phyloP scores from a whole-genome alignment of 768 basidiomycete genomes.

The Rossbeevera mucosa region DNA sequence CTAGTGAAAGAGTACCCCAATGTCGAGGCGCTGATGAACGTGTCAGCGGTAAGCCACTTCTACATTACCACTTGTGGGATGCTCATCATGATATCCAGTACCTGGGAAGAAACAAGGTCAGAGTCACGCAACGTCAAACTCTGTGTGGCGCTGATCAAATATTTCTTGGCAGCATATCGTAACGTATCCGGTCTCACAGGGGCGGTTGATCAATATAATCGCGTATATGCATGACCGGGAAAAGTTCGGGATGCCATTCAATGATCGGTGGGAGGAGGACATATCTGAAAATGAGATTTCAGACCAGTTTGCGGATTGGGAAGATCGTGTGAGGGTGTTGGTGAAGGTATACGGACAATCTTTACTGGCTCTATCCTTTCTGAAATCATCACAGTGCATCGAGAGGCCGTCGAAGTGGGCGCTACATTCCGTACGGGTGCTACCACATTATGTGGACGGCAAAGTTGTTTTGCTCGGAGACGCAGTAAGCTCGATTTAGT shows the following conservation, averaged over 20 bases:
- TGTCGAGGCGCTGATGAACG: slow-evolving; percentile 18
- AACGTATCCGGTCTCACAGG: slow-evolving; percentile 36
- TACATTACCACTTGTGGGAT: not conserved
- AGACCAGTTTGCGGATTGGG: slow-evolving; percentile 27
- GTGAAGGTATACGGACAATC: slow-evolving; percentile 6
- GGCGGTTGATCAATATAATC: slow-evolving; percentile 34
- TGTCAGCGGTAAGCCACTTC: slow-evolving; percentile 18
- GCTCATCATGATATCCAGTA: slow-evolving; percentile 14
- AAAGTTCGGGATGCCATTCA: slow-evolving; percentile 29
- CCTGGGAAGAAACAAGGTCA: slow-evolving; percentile 20
- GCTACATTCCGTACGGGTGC: slow-evolving; percentile 36
- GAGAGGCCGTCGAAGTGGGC: slow-evolving; percentile 40
- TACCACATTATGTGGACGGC: slow-evolving; percentile 37
- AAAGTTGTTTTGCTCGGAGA: slow-evolving; percentile 47
- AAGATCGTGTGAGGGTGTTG: slow-evolving; percentile 6
- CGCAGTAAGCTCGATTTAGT: slow-evolving; percentile 31
- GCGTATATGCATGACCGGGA: slow-evolving; percentile 25
- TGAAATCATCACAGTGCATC: slow-evolving; percentile 27
- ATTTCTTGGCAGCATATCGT: slow-evolving; percentile 35
- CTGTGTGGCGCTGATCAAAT: not conserved
- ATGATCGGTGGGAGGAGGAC: slow-evolving; percentile 28
- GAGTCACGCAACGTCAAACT: not conserved
- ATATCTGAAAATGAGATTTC: slow-evolving; percentile 31
- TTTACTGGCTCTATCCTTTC: not conserved
- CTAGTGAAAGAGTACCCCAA: slow-evolving; percentile 33